A percentile compares a stretch with the other conserved stretches of the same genome.
phyloP scores from a whole-genome alignment of 768 basidiomycete genomes.

The Auricularia sp. region DNA sequence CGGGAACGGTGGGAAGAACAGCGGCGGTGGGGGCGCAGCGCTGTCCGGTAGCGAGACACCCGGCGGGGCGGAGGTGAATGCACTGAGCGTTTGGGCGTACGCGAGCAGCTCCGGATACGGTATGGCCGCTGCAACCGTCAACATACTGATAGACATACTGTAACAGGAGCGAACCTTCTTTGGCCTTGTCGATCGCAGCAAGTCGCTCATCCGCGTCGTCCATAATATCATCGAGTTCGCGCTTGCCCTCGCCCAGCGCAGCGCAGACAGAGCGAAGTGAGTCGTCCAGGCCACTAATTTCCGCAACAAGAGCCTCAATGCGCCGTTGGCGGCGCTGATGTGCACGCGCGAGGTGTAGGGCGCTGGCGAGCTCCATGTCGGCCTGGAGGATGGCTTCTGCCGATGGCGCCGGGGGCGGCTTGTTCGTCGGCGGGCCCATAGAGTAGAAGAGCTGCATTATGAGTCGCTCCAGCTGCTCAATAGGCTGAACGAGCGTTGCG shows the following conservation, averaged over 20 bases:
- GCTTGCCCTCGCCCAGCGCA: slow-evolving; percentile 54
- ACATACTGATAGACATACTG: not conserved
- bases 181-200: slow-evolving; percentile 59
- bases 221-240: slow-evolving; percentile 58
- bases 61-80: slow-evolving; percentile 82
- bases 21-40: slow-evolving; percentile 58
- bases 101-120: slow-evolving; percentile 75
- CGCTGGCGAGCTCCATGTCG: slow-evolving; percentile 55
- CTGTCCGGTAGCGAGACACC: slow-evolving; percentile 61
- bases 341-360: slow-evolving; percentile 50
- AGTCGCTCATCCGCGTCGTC: slow-evolving; percentile 64
- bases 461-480: slow-evolving; percentile 50
- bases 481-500: slow-evolving; percentile 46
- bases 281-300: slow-evolving; percentile 56
- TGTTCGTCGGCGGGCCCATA: slow-evolving; percentile 54
- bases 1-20: slow-evolving; percentile 86
- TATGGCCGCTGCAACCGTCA: slow-evolving; percentile 45
- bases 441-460: slow-evolving; percentile 63
- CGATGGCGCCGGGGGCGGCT: slow-evolving; percentile 52
- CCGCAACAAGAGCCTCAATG: slow-evolving; percentile 61
- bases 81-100: slow-evolving; percentile 75
- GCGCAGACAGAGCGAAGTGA: slow-evolving; percentile 60
- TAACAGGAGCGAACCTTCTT: slow-evolving; percentile 38
- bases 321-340: slow-evolving; percentile 70
- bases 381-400: slow-evolving; percentile 46